Evolutionary conservation across 2,329 filamentous ascomycete species (phyloP).

Genomic region (Pseudogymnoascus destructans): DNA sequence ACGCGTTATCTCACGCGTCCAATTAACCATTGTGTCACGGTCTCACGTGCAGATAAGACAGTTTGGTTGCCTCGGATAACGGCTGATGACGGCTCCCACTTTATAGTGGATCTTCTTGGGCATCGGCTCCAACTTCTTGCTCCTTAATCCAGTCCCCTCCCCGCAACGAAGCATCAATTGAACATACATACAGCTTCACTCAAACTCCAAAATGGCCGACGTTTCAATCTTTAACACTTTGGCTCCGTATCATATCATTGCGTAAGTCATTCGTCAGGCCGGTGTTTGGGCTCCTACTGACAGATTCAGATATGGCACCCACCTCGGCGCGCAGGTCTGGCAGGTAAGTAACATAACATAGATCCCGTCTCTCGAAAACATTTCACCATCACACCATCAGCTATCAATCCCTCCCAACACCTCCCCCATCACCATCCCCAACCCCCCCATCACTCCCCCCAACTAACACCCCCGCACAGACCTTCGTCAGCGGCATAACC

Average conservation of each 20-base stretch:
- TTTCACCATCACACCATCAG: neutral
- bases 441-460: neutral
- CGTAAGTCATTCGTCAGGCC: constrained; percentile 34
- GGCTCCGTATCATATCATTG: constrained; percentile 64
- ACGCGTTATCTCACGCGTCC: constrained; percentile 7
- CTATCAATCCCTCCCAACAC: neutral
- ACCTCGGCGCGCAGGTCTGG: constrained; percentile 77
- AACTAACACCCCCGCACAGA: constrained; percentile 36
- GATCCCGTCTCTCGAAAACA: neutral
- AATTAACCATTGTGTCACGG: constrained; percentile 11
- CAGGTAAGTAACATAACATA: constrained; percentile 40
- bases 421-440: neutral
- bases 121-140: neutral
- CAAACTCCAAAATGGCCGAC: constrained; percentile 25
- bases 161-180: constrained; percentile 1
- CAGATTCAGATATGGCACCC: constrained; percentile 60
- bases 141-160: neutral
- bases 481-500: constrained; percentile 62
- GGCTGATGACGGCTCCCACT: constrained; percentile 4
- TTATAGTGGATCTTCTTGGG: neutral
- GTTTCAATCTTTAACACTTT: constrained; percentile 40
- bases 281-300: constrained; percentile 10
- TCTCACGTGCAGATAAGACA: constrained; percentile 15
- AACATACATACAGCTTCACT: neutral
- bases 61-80: neutral